Evolutionary conservation across 805 yeast species (phyloP).

Genomic region (Starmerella tilneyi): DNA sequence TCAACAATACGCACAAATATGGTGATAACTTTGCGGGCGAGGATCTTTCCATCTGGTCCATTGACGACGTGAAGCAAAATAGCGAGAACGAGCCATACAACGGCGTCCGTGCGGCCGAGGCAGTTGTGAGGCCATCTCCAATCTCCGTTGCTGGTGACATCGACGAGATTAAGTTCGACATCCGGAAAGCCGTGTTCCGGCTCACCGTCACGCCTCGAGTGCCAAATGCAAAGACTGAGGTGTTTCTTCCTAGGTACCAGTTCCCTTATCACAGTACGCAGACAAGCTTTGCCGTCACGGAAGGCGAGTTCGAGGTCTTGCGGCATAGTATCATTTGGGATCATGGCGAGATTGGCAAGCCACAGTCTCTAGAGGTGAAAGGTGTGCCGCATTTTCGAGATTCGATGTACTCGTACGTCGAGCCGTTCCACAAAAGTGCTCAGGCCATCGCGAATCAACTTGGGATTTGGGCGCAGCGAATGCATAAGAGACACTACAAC

Average conservation of each 20-base stretch:
- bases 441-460: conserved; percentile 4
- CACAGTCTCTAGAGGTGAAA: conserved; percentile 18
- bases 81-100: conserved; percentile 25
- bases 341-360: conserved; percentile 14
- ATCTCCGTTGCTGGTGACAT: conserved; percentile 53
- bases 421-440: conserved; percentile 16
- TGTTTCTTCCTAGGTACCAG: conserved; percentile 66
- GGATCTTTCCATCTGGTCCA: conserved; percentile 80
- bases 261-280: conserved; percentile 33
- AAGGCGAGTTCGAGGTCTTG: conserved; percentile 16
- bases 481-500: not conserved
- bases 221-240: conserved; percentile 23
- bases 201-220: conserved; percentile 36
- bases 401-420: conserved; percentile 23
- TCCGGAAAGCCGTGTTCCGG: conserved; percentile 39
- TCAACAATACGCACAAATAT: conserved; percentile 63
- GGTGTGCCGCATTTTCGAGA: conserved; percentile 23
- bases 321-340: conserved; percentile 23
- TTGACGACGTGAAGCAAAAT: conserved; percentile 21
- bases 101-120: conserved; percentile 67
- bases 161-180: conserved; percentile 47
- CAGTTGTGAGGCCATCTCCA: conserved; percentile 71
- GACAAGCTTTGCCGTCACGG: conserved; percentile 10
- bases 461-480: not conserved
- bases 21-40: conserved; percentile 94